Conservation (phyloP, 78 protist species). For the Cavenderia fasciculata region DNA sequence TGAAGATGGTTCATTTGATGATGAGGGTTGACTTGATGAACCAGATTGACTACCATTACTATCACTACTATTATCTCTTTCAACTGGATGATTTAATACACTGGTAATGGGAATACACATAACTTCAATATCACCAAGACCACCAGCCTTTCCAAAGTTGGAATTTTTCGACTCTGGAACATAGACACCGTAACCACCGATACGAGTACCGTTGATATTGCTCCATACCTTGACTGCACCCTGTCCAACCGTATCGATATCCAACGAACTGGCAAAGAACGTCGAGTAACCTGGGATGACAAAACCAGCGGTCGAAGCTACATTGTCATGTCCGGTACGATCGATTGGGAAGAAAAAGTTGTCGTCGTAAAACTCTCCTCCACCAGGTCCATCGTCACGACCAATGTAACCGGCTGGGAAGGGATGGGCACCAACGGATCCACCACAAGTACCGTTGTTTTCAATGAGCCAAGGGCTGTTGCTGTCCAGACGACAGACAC, state of each 20-base stretch:
- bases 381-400: neutral
- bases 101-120: no score
- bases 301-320: slow-evolving; percentile 27
- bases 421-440: slow-evolving; percentile 23
- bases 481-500: slow-evolving; percentile 6
- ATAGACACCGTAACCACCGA: slow-evolving; percentile 36
- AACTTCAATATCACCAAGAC: slow-evolving; percentile 44
- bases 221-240: slow-evolving; percentile 47
- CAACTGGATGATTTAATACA: no score
- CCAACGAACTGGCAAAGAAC: slow-evolving; percentile 18
- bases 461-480: neutral
- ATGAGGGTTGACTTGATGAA: no score
- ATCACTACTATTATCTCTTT: no score
- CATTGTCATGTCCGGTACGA: slow-evolving; percentile 47
- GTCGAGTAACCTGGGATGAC: slow-evolving; percentile 23
- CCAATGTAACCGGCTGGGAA: slow-evolving; percentile 27
- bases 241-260: slow-evolving; percentile 33
- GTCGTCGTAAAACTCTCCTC: slow-evolving; percentile 42
- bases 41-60: no score
- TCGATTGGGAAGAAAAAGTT: slow-evolving; percentile 27
- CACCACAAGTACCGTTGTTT: slow-evolving; percentile 10
- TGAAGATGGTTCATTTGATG: no score
- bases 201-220: neutral
- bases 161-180: neutral
- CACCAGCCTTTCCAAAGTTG: slow-evolving; percentile 41